Percentiles rank a stretch among this genome's conserved stretches.
Evolutionary conservation across 2,329 filamentous ascomycete genomes (phyloP).

Genomic region (Fusarium sublunatum): DNA sequence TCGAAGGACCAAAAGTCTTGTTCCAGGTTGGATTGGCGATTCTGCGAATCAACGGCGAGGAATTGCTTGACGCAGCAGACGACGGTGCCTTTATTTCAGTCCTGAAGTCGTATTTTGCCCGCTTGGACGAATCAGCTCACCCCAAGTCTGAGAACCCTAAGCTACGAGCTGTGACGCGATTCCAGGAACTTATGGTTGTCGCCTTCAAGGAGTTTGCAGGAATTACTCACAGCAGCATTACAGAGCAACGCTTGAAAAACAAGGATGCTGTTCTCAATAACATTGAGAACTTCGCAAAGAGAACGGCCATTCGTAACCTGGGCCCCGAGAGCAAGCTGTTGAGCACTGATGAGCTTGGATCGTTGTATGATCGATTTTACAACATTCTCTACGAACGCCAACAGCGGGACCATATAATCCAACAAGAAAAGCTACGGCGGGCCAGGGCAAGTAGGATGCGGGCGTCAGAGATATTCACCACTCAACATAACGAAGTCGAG

Average conservation of each 20-base stretch:
- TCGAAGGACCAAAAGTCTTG: slow-evolving; percentile 95
- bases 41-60: slow-evolving; percentile 94
- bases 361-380: slow-evolving; percentile 95
- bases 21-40: slow-evolving; percentile 99
- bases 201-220: slow-evolving; percentile 98
- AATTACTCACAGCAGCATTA: slow-evolving; percentile 93
- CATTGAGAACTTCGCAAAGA: slow-evolving; percentile 96
- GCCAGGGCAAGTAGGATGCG: slow-evolving; percentile 67
- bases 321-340: slow-evolving; percentile 95
- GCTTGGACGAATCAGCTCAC: slow-evolving; percentile 94
- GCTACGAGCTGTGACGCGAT: slow-evolving; percentile 90
- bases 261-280: slow-evolving; percentile 94
- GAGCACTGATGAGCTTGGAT: slow-evolving; percentile 84
- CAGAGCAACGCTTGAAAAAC: slow-evolving; percentile 88
- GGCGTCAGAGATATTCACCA: slow-evolving; percentile 54
- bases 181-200: slow-evolving; percentile 98
- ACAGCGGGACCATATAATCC: slow-evolving; percentile 80
- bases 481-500: slow-evolving; percentile 69
- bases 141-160: slow-evolving; percentile 96
- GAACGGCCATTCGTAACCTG: slow-evolving; percentile 94
- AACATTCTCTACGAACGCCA: slow-evolving; percentile 90
- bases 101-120: slow-evolving; percentile 92
- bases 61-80: slow-evolving; percentile 90
- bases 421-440: slow-evolving; percentile 77
- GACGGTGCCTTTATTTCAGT: slow-evolving; percentile 98